phyloP scores from a whole-genome alignment of 2,329 filamentous ascomycete genomes.

The Colletotrichum sp. region DNA sequence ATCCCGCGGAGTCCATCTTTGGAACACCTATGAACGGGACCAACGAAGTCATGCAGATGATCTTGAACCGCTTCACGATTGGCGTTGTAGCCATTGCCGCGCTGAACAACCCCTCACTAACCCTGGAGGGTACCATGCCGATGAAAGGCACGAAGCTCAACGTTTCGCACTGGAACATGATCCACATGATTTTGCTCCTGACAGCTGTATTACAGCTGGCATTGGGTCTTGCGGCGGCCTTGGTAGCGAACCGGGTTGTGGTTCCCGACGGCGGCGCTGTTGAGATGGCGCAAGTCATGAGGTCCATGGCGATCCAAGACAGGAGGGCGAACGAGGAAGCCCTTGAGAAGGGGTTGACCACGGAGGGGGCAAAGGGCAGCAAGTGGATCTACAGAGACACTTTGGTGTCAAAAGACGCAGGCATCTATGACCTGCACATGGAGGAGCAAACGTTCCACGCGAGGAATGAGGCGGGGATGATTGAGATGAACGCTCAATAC shows the following conservation, averaged over 20 bases:
- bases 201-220: conserved; percentile 35
- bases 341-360: neutral
- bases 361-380: neutral
- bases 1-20: conserved; percentile 44
- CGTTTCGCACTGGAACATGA: conserved; percentile 34
- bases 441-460: neutral
- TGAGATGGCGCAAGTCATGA: conserved; percentile 20
- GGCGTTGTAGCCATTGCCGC: conserved; percentile 40
- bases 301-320: conserved; percentile 16
- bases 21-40: conserved; percentile 37
- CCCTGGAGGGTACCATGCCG: conserved; percentile 32
- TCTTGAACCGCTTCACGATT: conserved; percentile 39
- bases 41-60: conserved; percentile 35
- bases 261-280: conserved; percentile 22
- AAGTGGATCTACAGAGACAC: conserved; percentile 19
- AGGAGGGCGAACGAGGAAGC: neutral
- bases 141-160: conserved; percentile 34
- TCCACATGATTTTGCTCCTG: conserved; percentile 36
- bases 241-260: conserved; percentile 30
- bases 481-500: conserved; percentile 7
- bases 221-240: conserved; percentile 26
- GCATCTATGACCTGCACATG: conserved; percentile 21
- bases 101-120: conserved; percentile 30
- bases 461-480: neutral
- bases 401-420: neutral